A percentile compares a stretch with the other conserved stretches of the same genome.
phyloP scores from a whole-genome alignment of 179 eudicot genomes.

The Spergularia azorica region DNA sequence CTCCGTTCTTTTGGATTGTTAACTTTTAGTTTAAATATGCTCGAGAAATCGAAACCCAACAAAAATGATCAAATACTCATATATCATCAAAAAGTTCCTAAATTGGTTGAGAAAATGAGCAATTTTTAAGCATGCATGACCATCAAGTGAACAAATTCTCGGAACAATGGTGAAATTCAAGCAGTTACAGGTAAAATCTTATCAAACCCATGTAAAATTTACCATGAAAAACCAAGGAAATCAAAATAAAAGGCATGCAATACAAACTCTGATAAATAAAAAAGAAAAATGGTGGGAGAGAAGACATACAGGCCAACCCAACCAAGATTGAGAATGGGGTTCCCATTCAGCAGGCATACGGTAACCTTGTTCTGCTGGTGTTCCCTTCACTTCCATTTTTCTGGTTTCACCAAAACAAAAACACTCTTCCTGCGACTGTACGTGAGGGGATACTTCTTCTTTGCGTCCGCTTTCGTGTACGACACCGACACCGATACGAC shows the following conservation, averaged over 20 bases:
- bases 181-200: background rate
- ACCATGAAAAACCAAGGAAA: background rate
- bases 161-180: background rate
- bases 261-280: background rate
- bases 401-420: no score
- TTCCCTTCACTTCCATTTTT: slow-evolving; percentile 61
- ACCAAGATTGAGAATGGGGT: slow-evolving; percentile 75
- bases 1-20: no score
- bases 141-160: background rate
- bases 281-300: background rate
- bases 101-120: no score
- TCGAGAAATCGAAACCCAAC: no score
- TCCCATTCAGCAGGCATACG: slow-evolving; percentile 93
- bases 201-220: background rate
- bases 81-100: no score
- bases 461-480: no score
- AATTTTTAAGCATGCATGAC: no score
- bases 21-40: no score
- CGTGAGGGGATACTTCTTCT: no score
- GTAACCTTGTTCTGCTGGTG: slow-evolving; percentile 51
- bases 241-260: background rate
- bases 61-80: no score
- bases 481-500: no score
- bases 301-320: slow-evolving; percentile 79
- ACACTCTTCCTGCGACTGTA: no score